phyloP scores from a whole-genome alignment of 208 protist genomes.

The Acanthamoeba healyi region DNA sequence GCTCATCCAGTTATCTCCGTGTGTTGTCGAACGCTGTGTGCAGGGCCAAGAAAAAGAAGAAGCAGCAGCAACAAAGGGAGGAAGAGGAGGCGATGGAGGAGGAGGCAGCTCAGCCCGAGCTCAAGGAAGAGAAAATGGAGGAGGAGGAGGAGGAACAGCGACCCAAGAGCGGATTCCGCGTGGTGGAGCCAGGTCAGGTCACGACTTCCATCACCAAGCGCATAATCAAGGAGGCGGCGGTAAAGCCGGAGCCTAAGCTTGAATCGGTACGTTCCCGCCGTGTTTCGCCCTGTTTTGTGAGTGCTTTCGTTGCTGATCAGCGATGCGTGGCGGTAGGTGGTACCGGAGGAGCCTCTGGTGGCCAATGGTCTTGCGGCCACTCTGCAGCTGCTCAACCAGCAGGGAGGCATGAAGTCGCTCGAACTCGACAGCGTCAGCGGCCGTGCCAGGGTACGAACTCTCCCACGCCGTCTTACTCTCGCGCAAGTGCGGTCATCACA shows the following conservation, averaged over 20 bases:
- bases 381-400: conserved; percentile 47
- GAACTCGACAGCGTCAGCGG: conserved; percentile 63
- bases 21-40: too few species aligned
- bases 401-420: conserved; percentile 23
- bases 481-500: background rate
- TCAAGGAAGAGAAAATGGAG: background rate
- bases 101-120: background rate
- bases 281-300: too few species aligned
- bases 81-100: conserved; percentile 14
- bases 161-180: background rate
- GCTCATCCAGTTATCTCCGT: too few species aligned
- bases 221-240: background rate
- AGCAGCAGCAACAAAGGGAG: background rate
- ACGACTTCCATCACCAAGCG: background rate
- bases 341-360: conserved; percentile 66
- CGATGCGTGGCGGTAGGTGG: background rate
- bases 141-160: background rate
- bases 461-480: background rate
- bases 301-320: background rate
- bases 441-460: conserved; percentile 20
- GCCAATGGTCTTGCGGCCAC: conserved; percentile 56
- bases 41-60: conserved; percentile 58
- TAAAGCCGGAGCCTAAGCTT: background rate
- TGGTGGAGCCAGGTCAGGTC: background rate
- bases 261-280: background rate